These are phyloP conservation scores for Bryoglossum gracile DNA, from an alignment of 495 filamentous ascomycete genomes.

Conservation along the genomic window DNA sequence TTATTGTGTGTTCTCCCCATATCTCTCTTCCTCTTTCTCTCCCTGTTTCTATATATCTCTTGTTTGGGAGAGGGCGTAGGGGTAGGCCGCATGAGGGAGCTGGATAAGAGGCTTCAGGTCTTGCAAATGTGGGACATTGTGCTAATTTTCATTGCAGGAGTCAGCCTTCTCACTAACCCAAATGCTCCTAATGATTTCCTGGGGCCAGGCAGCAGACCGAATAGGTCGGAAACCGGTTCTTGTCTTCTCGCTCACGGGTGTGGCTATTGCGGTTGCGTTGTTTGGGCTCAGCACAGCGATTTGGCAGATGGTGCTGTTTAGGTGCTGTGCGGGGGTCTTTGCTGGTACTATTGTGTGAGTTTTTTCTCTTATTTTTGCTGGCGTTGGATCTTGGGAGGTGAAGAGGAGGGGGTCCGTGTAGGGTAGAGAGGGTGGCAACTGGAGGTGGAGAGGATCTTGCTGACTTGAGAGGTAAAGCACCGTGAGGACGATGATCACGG, in stretches of 20 bases:
- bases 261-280: constrained; percentile 46
- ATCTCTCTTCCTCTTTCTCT: neutral
- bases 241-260: constrained; percentile 51
- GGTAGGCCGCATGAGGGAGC: no score
- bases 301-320: constrained; percentile 59
- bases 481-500: constrained; percentile 62
- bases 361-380: no score
- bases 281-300: constrained; percentile 56
- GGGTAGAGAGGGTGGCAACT: no score
- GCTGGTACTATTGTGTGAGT: constrained; percentile 52
- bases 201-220: constrained; percentile 59
- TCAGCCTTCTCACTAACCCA: constrained; percentile 64
- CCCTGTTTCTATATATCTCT: no score
- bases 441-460: no score
- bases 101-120: no score
- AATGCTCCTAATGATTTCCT: constrained; percentile 36
- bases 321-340: constrained; percentile 60
- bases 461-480: constrained; percentile 29
- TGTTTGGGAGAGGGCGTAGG: no score
- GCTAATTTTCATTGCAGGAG: constrained; percentile 33
- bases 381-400: neutral
- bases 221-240: constrained; percentile 62
- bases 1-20: constrained; percentile 40
- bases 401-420: no score
- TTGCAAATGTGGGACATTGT: no score